Percentiles rank a stretch among this genome's conserved stretches.
Evolutionary conservation across 1,139 yeast genomes (phyloP).

Genomic region (Torulaspora globosa): DNA sequence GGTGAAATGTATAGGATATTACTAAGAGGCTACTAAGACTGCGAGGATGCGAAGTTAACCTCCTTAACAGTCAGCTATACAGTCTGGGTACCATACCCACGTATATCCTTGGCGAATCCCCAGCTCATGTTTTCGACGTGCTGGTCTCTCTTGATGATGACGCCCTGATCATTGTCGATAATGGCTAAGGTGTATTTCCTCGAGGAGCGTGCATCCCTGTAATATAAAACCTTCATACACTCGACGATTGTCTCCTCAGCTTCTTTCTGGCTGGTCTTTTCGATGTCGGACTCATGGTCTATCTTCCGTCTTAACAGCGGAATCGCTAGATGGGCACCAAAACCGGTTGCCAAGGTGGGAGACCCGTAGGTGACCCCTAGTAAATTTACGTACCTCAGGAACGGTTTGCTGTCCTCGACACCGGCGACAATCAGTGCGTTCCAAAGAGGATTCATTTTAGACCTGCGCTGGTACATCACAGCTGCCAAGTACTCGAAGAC

Average conservation of each 20-base stretch:
- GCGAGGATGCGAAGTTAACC: too few species aligned
- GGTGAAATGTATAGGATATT: not conserved
- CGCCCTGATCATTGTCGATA: conserved; percentile 56
- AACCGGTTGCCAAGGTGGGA: conserved; percentile 92
- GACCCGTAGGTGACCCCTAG: conserved; percentile 88
- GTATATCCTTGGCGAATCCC: conserved; percentile 84
- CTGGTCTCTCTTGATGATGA: conserved; percentile 62
- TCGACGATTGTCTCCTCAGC: conserved; percentile 74
- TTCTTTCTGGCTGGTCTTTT: conserved; percentile 61
- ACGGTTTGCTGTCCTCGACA: conserved; percentile 65
- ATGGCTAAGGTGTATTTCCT: conserved; percentile 82
- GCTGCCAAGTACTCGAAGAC: conserved; percentile 84
- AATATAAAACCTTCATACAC: conserved; percentile 90
- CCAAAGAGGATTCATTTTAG: conserved; percentile 96
- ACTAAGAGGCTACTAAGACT: too few species aligned
- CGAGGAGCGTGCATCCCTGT: conserved; percentile 92
- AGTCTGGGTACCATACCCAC: conserved; percentile 79
- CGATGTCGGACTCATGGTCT: conserved; percentile 70
- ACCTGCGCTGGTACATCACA: conserved; percentile 80
- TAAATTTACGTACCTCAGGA: conserved; percentile 80
- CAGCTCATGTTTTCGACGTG: conserved; percentile 74
- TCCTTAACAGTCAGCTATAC: conserved; percentile 30
- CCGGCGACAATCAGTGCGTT: conserved; percentile 92
- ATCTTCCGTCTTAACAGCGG: conserved; percentile 85
- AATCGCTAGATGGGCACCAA: conserved; percentile 90